These are phyloP conservation scores for Kwoniella sp. DNA, from an alignment of 768 basidiomycete species.

Conservation along the genomic window DNA sequence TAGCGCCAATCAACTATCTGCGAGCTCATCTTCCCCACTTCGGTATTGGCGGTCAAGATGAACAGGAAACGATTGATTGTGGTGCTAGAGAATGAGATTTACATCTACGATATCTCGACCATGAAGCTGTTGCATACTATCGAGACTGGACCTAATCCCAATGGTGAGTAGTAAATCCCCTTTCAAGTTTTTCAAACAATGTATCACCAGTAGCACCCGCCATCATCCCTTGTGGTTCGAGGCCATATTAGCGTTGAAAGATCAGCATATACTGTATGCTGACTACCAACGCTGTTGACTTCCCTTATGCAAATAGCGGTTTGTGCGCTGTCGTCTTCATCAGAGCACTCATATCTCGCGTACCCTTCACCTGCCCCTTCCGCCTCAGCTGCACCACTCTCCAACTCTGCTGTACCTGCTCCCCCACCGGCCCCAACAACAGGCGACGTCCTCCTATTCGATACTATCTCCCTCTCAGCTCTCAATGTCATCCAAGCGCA, in stretches of 20 bases:
- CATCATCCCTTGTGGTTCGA: too few species aligned
- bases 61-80: constrained; percentile 96
- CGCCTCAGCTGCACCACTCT: constrained; percentile 64
- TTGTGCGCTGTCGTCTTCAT: constrained; percentile 89
- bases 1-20: constrained; percentile 98
- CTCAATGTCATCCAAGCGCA: constrained; percentile 97
- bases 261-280: too few species aligned
- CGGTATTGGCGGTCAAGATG: constrained; percentile 94
- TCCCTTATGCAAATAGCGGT: too few species aligned
- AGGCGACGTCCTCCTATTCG: constrained; percentile 88
- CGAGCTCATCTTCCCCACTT: constrained; percentile 94
- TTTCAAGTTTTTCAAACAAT: too few species aligned
- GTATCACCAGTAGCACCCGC: too few species aligned
- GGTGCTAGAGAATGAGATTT: constrained; percentile 94
- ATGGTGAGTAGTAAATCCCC: constrained; percentile 70
- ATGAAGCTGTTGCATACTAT: constrained; percentile 97
- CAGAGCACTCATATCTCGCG: constrained; percentile 89
- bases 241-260: too few species aligned
- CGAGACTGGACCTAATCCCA: constrained; percentile 92
- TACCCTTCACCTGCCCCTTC: constrained; percentile 94
- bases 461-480: constrained; percentile 84
- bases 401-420: constrained; percentile 58
- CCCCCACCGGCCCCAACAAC: constrained; percentile 56
- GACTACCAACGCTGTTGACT: too few species aligned
- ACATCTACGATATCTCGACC: constrained; percentile 98